A percentile compares a stretch with the other conserved stretches of the same genome.
These are phyloP conservation scores for Colletotrichum acutatum DNA, from an alignment of 2,329 filamentous ascomycete genomes.

Conservation along the genomic window DNA sequence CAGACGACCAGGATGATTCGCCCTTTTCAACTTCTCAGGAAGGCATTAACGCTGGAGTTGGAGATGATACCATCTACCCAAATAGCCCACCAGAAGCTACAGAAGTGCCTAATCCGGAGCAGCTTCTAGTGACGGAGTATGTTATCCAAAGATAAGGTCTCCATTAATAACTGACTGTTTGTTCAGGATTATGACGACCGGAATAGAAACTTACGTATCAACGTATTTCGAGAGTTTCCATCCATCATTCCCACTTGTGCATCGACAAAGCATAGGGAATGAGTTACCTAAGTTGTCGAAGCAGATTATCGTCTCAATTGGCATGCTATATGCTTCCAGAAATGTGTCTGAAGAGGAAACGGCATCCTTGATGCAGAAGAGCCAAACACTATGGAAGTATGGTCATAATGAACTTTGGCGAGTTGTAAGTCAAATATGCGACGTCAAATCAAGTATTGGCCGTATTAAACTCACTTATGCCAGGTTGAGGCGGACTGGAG, in stretches of 20 bases:
- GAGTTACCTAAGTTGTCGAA: conserved; percentile 20
- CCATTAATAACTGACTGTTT: not conserved
- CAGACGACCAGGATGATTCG: not conserved
- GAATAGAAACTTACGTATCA: conserved; percentile 24
- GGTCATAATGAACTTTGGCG: conserved; percentile 31
- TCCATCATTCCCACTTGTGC: conserved; percentile 39
- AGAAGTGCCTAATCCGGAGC: not conserved
- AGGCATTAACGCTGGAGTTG: not conserved
- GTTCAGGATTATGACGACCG: not conserved
- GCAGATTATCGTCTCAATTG: conserved; percentile 37
- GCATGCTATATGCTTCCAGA: conserved; percentile 36
- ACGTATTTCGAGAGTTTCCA: conserved; percentile 40
- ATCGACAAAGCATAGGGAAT: conserved; percentile 34
- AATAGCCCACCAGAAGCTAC: not conserved
- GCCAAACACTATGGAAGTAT: conserved; percentile 37
- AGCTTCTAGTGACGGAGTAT: not conserved
- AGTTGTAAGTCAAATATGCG: conserved; percentile 9
- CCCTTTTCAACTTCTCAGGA: not conserved
- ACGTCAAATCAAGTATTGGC: no score
- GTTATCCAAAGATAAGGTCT: not conserved
- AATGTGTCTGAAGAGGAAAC: conserved; percentile 24
- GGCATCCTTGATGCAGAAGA: conserved; percentile 16
- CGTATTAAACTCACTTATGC: not conserved
- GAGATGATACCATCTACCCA: not conserved
- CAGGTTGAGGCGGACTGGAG: conserved; percentile 40